Evolutionary conservation across 1,284 basidiomycete genomes (phyloP).

Genomic region (Hemileia vastatrix): DNA sequence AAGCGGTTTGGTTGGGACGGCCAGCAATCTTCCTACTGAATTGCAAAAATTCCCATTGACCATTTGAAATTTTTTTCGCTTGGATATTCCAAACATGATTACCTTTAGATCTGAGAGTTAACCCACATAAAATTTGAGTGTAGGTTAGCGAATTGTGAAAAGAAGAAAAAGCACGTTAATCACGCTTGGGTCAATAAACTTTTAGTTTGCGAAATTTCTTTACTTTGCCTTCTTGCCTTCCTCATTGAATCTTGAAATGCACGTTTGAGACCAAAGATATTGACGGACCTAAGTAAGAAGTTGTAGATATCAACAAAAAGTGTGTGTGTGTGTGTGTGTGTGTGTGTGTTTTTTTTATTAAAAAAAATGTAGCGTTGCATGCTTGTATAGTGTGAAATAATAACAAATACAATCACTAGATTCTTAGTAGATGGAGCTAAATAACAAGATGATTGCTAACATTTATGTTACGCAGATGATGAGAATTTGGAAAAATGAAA

Average conservation of each 20-base stretch:
- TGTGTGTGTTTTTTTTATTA: too few species aligned
- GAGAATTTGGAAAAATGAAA: too few species aligned
- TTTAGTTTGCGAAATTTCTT: background rate
- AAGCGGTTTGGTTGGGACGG: conserved; percentile 64
- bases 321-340: background rate
- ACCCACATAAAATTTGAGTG: background rate
- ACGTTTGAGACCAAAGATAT: conserved; percentile 85
- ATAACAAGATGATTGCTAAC: too few species aligned
- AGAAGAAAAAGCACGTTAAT: background rate
- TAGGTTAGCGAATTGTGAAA: background rate
- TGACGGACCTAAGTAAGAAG: conserved; percentile 64
- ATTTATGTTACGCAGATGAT: too few species aligned
- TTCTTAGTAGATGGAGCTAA: too few species aligned
- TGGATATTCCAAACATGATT: conserved; percentile 99
- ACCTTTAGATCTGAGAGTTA: conserved; percentile 61
- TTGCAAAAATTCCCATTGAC: conserved; percentile 80
- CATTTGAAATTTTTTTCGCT: conserved; percentile 68
- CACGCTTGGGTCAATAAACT: background rate
- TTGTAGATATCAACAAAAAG: background rate
- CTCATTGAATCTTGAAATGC: conserved; percentile 95
- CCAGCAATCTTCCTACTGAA: conserved; percentile 80
- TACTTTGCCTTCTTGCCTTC: conserved; percentile 95
- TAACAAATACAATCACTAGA: too few species aligned
- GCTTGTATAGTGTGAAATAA: too few species aligned
- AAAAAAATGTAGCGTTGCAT: too few species aligned